phyloP scores from a whole-genome alignment of 306 rosid species.

The Macrotyloma uniflorum region DNA sequence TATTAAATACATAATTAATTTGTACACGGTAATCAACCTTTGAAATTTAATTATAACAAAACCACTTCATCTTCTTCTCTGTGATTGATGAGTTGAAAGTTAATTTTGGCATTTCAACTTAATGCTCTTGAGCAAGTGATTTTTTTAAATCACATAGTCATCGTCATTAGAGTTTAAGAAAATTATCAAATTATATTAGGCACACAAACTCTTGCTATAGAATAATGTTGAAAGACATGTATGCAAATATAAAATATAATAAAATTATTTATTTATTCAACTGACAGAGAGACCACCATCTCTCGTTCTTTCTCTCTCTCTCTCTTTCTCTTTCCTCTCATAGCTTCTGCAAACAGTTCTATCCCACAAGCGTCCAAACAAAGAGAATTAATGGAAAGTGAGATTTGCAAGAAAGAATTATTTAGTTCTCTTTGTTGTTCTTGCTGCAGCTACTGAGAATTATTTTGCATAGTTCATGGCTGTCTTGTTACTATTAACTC shows the following conservation, averaged over 20 bases:
- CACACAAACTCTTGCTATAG: conserved; percentile 18
- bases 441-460: conserved; percentile 22
- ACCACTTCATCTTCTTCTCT: not conserved
- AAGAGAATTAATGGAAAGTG: conserved; percentile 91
- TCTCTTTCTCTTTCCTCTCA: conserved; percentile 39
- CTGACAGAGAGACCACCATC: conserved; percentile 72
- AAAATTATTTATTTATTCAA: conserved; percentile 34
- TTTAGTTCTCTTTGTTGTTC: conserved; percentile 29
- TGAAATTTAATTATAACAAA: not conserved
- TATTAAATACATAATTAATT: not conserved
- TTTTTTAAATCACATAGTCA: not conserved
- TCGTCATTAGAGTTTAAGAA: not conserved
- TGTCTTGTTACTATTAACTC: conserved; percentile 39
- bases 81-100: not conserved
- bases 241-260: not conserved
- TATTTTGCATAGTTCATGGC: conserved; percentile 53
- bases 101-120: not conserved
- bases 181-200: not conserved
- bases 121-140: not conserved
- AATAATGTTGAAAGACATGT: conserved; percentile 29
- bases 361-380: conserved; percentile 90
- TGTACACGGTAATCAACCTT: no score
- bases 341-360: conserved; percentile 53
- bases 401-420: conserved; percentile 65
- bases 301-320: conserved; percentile 18